Base-by-base conservation (phyloP, 164 flowering plant species). In the Magnolia kwangsiensis region DNA sequence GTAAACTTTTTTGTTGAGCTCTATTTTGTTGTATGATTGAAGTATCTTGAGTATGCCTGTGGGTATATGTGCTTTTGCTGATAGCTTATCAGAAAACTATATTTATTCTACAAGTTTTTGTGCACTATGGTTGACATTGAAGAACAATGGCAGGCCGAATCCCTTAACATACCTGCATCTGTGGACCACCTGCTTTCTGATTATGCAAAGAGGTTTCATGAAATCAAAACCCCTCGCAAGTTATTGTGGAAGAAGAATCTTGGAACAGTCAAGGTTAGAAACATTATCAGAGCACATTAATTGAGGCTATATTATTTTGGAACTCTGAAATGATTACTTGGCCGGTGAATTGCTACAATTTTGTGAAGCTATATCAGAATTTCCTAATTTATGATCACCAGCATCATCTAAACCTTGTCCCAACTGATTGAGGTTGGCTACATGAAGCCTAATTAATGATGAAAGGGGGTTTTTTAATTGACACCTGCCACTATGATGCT, bases 201-300 rank as follows among this genome's bases (percentile, higher is more conserved):
- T 79, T 96, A 92, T 84, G 91, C 95, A 23, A 91, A 84, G 81
- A 91, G 98, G 80, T 96, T 86, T 76, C 79, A 90, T 86, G 92
- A 92, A 85, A 87, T 96, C 78, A 96, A 96, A 83, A 90, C 98
- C 14, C 99, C 98, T 81, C 96, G 99, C 51, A 94, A 96, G 85
- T 90, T 96, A 67, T 70, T 87, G 11, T 94, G 99, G 98, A 94
- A 91, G 90, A 96, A 92, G 88, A 94, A 90, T 87, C 93, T 96
- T 72, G 99, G 99, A 21, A 85, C 92, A 37, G 95, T 96, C 74
- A 94, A 94, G 97, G 99, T 95, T 72, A 79, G 88, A 50, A 29
- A 61, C 79, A 9, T 75, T 19, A 21, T 63, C 8, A 20, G 63
- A 23, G 37, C 20, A 18, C 50, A 16, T n/a, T 45, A 45, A 72